A percentile compares a stretch with the other conserved stretches of the same genome.
Conservation (phyloP, 225 moss, liverwort and hornwort genomes). For the Thuidium tamariscinum region DNA sequence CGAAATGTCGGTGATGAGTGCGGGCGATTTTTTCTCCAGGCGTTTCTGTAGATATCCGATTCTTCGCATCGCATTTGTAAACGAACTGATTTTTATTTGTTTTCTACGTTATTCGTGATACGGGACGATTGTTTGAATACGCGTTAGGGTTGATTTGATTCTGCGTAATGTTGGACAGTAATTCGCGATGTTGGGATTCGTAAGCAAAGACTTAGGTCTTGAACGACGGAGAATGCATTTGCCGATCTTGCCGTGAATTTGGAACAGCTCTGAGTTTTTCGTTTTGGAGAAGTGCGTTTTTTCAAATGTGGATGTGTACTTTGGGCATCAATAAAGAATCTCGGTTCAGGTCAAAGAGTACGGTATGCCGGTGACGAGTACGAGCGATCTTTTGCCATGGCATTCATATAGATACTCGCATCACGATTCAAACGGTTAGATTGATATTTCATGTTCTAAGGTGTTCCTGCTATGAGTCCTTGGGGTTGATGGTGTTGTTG, state of each 20-base stretch:
- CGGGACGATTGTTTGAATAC: background rate
- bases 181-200: background rate
- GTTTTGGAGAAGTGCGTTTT: background rate
- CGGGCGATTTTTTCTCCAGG: background rate
- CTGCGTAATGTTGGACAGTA: background rate
- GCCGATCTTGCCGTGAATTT: background rate
- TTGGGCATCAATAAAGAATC: background rate
- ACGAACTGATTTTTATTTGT: background rate
- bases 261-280: background rate
- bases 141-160: background rate
- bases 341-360: background rate
- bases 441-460: background rate
- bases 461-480: background rate
- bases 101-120: background rate
- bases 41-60: background rate
- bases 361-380: background rate
- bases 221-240: background rate
- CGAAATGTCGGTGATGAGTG: background rate
- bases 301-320: background rate
- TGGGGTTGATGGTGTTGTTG: background rate
- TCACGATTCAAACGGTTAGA: background rate
- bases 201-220: background rate
- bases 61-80: background rate
- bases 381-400: background rate
- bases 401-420: background rate